Evolutionary conservation across 805 yeast species (phyloP).

Genomic region (Teunomyces tritomae): DNA sequence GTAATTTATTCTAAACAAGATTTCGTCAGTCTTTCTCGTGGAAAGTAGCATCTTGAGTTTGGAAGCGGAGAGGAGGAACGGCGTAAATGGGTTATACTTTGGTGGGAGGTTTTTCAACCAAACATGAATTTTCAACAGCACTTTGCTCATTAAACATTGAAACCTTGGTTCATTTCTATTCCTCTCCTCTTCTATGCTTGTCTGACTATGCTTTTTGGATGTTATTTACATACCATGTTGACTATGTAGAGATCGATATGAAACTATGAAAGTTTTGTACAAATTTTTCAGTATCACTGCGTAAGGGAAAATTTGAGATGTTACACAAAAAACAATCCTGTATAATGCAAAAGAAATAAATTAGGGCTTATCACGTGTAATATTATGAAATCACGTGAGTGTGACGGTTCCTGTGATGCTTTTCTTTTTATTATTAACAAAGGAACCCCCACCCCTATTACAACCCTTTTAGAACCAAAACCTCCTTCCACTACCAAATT

Average conservation of each 20-base stretch:
- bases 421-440: too few species aligned
- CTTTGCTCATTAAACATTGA: too few species aligned
- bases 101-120: too few species aligned
- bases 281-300: neutral
- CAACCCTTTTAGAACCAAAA: neutral
- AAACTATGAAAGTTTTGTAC: constrained; percentile 7
- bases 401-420: neutral
- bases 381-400: neutral
- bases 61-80: too few species aligned
- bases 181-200: neutral
- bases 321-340: neutral
- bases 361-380: neutral
- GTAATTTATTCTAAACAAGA: constrained; percentile 1
- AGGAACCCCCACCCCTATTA: neutral
- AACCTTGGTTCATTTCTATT: neutral
- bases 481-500: too few species aligned
- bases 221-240: constrained; percentile 13
- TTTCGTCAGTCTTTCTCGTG: too few species aligned
- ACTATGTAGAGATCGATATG: constrained; percentile 11
- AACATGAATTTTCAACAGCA: too few species aligned
- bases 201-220: neutral
- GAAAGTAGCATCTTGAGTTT: too few species aligned
- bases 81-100: too few species aligned
- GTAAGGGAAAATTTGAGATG: neutral
- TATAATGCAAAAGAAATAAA: neutral